phyloP scores from a whole-genome alignment of 306 rosid species.

The Dicorynia guianensis region DNA sequence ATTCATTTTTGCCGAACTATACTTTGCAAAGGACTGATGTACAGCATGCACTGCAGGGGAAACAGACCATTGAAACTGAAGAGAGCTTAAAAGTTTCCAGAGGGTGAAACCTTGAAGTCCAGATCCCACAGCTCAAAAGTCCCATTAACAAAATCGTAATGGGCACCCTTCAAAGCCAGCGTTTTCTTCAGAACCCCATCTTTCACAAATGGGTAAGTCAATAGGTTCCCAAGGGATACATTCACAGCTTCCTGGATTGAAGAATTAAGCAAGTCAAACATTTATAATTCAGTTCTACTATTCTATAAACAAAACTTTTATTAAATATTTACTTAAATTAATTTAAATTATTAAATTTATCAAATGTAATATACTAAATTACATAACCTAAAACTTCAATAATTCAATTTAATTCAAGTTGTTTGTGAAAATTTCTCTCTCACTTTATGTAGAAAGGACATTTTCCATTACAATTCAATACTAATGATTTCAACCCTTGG shows the following conservation, averaged over 20 bases:
- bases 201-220: conserved; percentile 88
- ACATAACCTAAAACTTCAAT: no score
- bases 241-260: conserved; percentile 89
- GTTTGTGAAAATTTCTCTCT: no score
- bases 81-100: conserved; percentile 34
- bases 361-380: no score
- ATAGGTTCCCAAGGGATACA: conserved; percentile 81
- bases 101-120: conserved; percentile 60
- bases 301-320: no score
- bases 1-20: not conserved
- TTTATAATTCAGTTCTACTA: no score
- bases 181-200: conserved; percentile 62
- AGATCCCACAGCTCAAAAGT: conserved; percentile 86
- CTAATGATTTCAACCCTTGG: no score
- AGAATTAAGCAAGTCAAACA: not conserved
- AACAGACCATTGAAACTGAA: no score
- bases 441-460: no score
- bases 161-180: conserved; percentile 78
- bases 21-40: conserved; percentile 6
- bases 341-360: no score
- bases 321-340: no score
- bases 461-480: no score
- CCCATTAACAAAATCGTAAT: conserved; percentile 80
- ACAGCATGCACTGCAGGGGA: not conserved
- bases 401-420: no score